phyloP scores from a whole-genome alignment of 2,329 filamentous ascomycete species.

The Colletotrichum phormii region DNA sequence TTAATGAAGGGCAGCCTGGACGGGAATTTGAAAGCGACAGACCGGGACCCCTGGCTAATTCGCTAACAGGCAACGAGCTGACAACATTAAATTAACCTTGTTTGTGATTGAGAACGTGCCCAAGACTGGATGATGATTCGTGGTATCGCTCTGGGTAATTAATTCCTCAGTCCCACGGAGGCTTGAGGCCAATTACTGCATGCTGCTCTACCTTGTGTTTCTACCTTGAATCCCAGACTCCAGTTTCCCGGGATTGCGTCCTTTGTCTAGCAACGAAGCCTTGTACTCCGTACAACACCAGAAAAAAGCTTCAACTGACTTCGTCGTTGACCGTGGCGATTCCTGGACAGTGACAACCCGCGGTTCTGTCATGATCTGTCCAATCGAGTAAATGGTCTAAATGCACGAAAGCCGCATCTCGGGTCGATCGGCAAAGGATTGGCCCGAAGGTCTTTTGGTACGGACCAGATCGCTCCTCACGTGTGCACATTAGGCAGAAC shows the following conservation, averaged over 20 bases:
- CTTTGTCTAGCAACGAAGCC: neutral
- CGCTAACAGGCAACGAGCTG: neutral
- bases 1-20: neutral
- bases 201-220: neutral
- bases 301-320: neutral
- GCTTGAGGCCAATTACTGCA: neutral
- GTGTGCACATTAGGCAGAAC: neutral
- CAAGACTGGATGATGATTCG: neutral
- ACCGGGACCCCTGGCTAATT: neutral
- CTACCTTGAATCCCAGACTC: neutral
- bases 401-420: neutral
- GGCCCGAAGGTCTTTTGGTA: neutral
- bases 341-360: neutral
- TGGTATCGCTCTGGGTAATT: neutral
- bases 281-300: neutral
- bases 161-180: neutral
- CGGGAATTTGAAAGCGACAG: neutral
- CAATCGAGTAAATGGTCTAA: neutral
- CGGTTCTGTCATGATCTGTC: neutral
- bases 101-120: neutral
- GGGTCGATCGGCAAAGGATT: neutral
- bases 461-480: neutral
- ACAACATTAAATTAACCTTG: neutral
- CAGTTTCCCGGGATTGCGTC: neutral
- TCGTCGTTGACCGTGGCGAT: neutral